These are phyloP conservation scores for Trichoderma simmonsii DNA, from an alignment of 2,329 filamentous ascomycete genomes.

Conservation along the genomic window DNA sequence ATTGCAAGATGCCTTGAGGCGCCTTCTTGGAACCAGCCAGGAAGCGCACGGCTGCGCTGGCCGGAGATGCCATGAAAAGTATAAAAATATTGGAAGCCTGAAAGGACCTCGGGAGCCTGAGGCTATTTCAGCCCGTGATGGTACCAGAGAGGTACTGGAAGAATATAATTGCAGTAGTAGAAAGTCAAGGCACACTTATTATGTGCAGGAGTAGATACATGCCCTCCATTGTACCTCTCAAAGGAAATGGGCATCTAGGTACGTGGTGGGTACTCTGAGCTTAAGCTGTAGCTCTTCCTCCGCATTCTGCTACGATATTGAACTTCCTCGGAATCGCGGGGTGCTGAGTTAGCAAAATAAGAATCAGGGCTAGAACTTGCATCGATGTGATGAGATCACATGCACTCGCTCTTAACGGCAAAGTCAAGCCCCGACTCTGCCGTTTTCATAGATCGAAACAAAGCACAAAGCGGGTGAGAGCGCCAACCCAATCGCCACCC, in stretches of 20 bases:
- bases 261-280: background rate
- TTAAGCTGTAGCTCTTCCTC: background rate
- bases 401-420: background rate
- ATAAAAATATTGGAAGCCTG: background rate
- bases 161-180: background rate
- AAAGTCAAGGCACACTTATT: background rate
- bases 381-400: conserved; percentile 16
- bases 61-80: conserved; percentile 29
- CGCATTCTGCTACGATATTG: background rate
- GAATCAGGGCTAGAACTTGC: conserved; percentile 2
- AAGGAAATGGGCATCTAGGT: background rate
- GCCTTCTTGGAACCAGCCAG: conserved; percentile 47
- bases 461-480: background rate
- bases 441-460: background rate
- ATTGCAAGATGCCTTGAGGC: conserved; percentile 47
- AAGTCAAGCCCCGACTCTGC: background rate
- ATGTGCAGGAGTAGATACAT: background rate
- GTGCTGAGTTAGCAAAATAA: background rate
- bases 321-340: background rate
- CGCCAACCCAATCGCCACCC: conserved; percentile 7
- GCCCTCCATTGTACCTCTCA: background rate
- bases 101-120: background rate
- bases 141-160: background rate
- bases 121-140: background rate
- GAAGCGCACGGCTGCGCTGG: conserved; percentile 43